Base-by-base conservation (phyloP, 176 grass and related monocot genomes). In the Poa pratensis region DNA sequence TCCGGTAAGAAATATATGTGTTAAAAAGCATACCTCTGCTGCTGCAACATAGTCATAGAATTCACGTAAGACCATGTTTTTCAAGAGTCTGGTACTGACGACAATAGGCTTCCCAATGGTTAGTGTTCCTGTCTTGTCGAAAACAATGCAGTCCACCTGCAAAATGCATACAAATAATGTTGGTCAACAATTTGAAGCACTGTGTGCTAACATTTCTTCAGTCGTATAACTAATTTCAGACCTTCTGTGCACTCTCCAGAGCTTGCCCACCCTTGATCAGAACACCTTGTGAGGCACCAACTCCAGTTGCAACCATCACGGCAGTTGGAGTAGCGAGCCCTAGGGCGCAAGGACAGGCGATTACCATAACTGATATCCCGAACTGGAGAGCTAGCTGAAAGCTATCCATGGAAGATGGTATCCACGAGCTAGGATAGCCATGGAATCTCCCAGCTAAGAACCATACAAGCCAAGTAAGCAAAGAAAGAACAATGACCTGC, bases 321-420 rank as follows among this genome's bases (percentile, higher is more conserved):
- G 96, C 96, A 32, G 96, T 98, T 73, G 96, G 96, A 80, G 96
- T 98, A 63, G 96, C 96, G 18, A 98, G 83, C 22, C 93, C 96
- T 79, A 98, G 83, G 18, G 96, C 89, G 19, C 96, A 98, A 62
- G 96, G 96, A 61, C 96, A 98, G 58, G 96, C 96, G 83, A 98
- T 98, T 30, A 98, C 96, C 96, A 98, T 90, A 87, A 95, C 93
- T 15, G 96, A 98, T 92, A 98, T 95, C 20, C 96, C 96, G 1
- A 98, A 98, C 80, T 98, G 93, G 59, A 98, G 96, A 69, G 96
- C 93, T 30, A 98, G 84, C 79, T 95, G 87, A 92, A 98, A 98
- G 45, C 93, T 92, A 90, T 98, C 96, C 93, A 95, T 95, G 60
- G 93, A 94, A 74, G 81, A 61, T 32, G 96, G 96, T 82, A 98